phyloP scores from a whole-genome alignment of 2,329 filamentous ascomycete species.

The Sordariomycetes sp. region DNA sequence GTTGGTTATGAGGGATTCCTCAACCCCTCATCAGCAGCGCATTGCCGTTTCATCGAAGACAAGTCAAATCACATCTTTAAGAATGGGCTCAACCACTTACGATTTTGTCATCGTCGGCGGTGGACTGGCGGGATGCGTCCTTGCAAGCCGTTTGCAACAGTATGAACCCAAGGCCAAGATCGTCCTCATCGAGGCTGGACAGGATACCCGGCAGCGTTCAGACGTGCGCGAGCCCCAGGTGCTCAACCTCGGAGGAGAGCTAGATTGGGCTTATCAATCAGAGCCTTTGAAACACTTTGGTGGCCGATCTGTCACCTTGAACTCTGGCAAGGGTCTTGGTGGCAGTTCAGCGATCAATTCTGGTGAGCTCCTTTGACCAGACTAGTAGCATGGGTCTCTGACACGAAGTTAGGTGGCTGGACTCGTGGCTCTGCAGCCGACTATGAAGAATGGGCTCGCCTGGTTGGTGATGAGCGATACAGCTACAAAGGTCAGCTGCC shows the following conservation, averaged over 20 bases:
- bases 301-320: constrained; percentile 13
- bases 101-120: constrained; percentile 21
- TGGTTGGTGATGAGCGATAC: constrained; percentile 28
- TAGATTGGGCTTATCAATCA: constrained; percentile 25
- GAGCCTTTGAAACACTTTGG: constrained; percentile 16
- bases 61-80: constrained; percentile 1
- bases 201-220: constrained; percentile 11
- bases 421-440: constrained; percentile 32
- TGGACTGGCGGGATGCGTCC: constrained; percentile 20
- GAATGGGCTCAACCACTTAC: constrained; percentile 4
- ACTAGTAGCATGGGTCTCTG: constrained; percentile 1
- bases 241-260: constrained; percentile 16
- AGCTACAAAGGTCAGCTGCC: constrained; percentile 33
- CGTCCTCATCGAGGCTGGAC: constrained; percentile 27
- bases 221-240: constrained; percentile 11
- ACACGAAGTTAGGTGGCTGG: constrained; percentile 26
- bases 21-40: no score
- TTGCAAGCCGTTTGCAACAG: constrained; percentile 19
- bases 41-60: no score
- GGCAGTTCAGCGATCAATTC: constrained; percentile 31
- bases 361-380: constrained; percentile 8
- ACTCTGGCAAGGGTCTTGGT: constrained; percentile 28
- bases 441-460: constrained; percentile 32
- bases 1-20: no score
- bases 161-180: constrained; percentile 14